Evolutionary conservation across 805 yeast genomes (phyloP).

Genomic region (Candida krabiensis): DNA sequence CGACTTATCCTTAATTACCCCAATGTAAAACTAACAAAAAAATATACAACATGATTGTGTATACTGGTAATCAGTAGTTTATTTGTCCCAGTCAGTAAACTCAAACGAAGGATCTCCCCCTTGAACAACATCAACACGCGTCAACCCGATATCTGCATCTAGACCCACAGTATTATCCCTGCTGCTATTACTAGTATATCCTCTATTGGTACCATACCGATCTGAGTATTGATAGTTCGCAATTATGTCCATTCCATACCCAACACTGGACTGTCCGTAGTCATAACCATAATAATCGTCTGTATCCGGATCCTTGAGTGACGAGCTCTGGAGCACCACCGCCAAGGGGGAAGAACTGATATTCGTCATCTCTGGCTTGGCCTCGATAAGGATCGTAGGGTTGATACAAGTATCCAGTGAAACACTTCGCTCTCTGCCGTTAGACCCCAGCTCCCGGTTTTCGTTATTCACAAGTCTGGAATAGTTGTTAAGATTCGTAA

Average conservation of each 20-base stretch:
- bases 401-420: slow-evolving; percentile 15
- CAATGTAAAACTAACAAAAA: slow-evolving; percentile 1
- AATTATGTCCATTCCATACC: slow-evolving; percentile 21
- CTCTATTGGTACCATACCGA: no score
- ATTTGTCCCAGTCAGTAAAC: slow-evolving; percentile 1
- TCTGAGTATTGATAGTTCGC: slow-evolving; percentile 18
- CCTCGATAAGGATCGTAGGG: slow-evolving; percentile 19
- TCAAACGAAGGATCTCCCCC: slow-evolving; percentile 7
- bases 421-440: slow-evolving; percentile 5
- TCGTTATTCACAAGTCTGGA: slow-evolving; percentile 18
- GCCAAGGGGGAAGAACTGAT: slow-evolving; percentile 15
- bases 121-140: slow-evolving; percentile 9
- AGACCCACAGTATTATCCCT: no score
- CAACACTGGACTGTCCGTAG: slow-evolving; percentile 10
- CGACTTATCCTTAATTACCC: no score
- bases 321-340: slow-evolving; percentile 20
- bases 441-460: slow-evolving; percentile 11
- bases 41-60: not conserved
- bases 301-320: no score
- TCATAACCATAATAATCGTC: slow-evolving; percentile 2
- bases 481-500: slow-evolving; percentile 19
- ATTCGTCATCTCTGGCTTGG: slow-evolving; percentile 13
- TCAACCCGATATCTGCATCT: no score
- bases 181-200: no score
- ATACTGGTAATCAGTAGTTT: not conserved